Evolutionary conservation across 768 basidiomycete species (phyloP).

Genomic region (Cyclocybe cylindracea): DNA sequence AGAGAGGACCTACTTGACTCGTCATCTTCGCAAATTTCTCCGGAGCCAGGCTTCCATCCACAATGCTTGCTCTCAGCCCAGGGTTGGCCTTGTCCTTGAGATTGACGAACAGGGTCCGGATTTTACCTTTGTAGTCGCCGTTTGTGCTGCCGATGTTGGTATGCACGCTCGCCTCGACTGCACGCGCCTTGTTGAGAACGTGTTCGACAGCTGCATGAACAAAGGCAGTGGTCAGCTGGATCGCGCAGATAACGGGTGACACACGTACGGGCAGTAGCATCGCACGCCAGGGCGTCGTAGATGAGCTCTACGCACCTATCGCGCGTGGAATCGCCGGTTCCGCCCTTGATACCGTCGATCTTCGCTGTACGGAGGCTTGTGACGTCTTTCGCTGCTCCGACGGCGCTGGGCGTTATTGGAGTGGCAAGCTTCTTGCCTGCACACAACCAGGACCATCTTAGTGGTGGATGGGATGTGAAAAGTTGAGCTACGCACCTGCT

Average conservation of each 20-base stretch:
- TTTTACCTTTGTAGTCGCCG: slow-evolving; percentile 69
- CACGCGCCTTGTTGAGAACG: slow-evolving; percentile 64
- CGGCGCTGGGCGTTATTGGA: slow-evolving; percentile 37
- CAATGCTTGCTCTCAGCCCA: slow-evolving; percentile 77
- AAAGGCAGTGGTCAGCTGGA: neutral
- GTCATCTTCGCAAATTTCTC: slow-evolving; percentile 78
- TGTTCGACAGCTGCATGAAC: slow-evolving; percentile 63
- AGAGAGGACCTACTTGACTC: slow-evolving; percentile 58
- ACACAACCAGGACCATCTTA: neutral
- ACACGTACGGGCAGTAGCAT: slow-evolving; percentile 85
- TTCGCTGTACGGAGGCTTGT: slow-evolving; percentile 55
- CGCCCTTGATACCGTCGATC: slow-evolving; percentile 65
- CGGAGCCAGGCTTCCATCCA: slow-evolving; percentile 75
- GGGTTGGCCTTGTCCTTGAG: slow-evolving; percentile 96
- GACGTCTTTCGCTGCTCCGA: slow-evolving; percentile 30
- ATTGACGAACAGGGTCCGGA: slow-evolving; percentile 88
- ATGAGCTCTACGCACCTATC: slow-evolving; percentile 89
- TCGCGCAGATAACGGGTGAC: neutral
- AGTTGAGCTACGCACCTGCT: slow-evolving; percentile 4
- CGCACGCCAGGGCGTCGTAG: slow-evolving; percentile 87
- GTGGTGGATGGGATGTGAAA: neutral
- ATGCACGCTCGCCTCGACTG: slow-evolving; percentile 70
- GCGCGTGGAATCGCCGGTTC: slow-evolving; percentile 71
- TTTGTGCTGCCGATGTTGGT: slow-evolving; percentile 44
- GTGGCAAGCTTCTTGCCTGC: slow-evolving; percentile 31